Percentiles rank a stretch among this genome's conserved stretches.
phyloP scores from a whole-genome alignment of 805 yeast species.

The Nakazawaea holstii region DNA sequence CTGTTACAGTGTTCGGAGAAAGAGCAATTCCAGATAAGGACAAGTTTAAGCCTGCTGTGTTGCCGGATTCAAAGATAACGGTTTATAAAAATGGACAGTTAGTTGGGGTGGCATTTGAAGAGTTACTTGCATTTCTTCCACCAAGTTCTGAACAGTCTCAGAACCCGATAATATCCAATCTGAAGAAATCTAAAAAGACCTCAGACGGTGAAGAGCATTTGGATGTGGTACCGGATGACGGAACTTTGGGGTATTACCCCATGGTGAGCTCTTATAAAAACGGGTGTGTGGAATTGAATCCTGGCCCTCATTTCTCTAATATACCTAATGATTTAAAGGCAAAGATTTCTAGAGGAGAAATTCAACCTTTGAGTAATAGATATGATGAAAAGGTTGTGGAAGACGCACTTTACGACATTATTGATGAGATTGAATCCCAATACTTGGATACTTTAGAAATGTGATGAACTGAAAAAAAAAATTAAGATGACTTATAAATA shows the following conservation, averaged over 20 bases:
- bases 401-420: constrained; percentile 74
- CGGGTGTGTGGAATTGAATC: constrained; percentile 67
- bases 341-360: constrained; percentile 19
- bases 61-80: constrained; percentile 54
- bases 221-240: constrained; percentile 58
- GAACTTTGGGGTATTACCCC: constrained; percentile 86
- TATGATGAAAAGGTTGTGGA: constrained; percentile 71
- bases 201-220: constrained; percentile 12
- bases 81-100: constrained; percentile 75
- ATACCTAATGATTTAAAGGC: constrained; percentile 32
- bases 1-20: constrained; percentile 67
- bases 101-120: constrained; percentile 61
- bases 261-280: constrained; percentile 77
- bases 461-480: background rate
- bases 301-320: constrained; percentile 58
- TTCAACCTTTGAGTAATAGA: constrained; percentile 51
- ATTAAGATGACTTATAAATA: constrained; percentile 1
- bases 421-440: constrained; percentile 77
- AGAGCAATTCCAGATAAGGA: constrained; percentile 51
- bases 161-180: constrained; percentile 22
- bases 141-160: constrained; percentile 57
- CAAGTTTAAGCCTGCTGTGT: constrained; percentile 39
- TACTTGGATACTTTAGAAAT: constrained; percentile 41
- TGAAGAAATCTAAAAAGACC: constrained; percentile 6
- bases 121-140: constrained; percentile 72